These are phyloP conservation scores for Mycoemilia scoparia DNA, from an alignment of 192 early-diverging fungal species.

Conservation along the genomic window DNA sequence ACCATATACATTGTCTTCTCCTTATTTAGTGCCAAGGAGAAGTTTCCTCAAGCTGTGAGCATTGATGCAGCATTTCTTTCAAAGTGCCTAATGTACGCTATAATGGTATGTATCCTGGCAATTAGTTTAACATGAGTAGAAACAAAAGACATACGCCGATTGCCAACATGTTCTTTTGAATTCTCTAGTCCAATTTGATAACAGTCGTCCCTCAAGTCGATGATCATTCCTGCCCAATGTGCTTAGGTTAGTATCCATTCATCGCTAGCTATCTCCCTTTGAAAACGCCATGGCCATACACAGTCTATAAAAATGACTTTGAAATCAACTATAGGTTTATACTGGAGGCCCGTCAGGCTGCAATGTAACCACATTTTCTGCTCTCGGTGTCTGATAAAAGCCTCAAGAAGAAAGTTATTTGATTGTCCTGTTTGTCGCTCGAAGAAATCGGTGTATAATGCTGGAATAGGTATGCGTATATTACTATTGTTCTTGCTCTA, in stretches of 20 bases:
- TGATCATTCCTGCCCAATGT: conserved; percentile 68
- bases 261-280: conserved; percentile 20
- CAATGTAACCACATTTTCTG: conserved; percentile 61
- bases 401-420: conserved; percentile 36
- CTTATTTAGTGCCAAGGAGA: conserved; percentile 27
- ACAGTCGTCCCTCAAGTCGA: conserved; percentile 64
- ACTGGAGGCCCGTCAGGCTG: conserved; percentile 63
- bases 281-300: neutral
- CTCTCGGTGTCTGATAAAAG: conserved; percentile 60
- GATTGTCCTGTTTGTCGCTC: conserved; percentile 61
- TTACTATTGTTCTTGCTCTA: neutral
- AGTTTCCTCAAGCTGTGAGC: conserved; percentile 22
- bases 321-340: too few species aligned
- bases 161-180: too few species aligned
- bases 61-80: conserved; percentile 24
- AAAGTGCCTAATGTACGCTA: conserved; percentile 36
- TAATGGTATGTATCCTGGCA: too few species aligned
- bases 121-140: too few species aligned
- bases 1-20: too few species aligned
- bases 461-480: too few species aligned
- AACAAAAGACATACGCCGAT: too few species aligned
- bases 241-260: too few species aligned
- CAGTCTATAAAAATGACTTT: conserved; percentile 15
- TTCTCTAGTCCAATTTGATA: conserved; percentile 36
- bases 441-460: conserved; percentile 36